Percentiles rank a stretch among this genome's conserved stretches.
phyloP scores from a whole-genome alignment of 306 rosid species.

The Bauhinia variegata region DNA sequence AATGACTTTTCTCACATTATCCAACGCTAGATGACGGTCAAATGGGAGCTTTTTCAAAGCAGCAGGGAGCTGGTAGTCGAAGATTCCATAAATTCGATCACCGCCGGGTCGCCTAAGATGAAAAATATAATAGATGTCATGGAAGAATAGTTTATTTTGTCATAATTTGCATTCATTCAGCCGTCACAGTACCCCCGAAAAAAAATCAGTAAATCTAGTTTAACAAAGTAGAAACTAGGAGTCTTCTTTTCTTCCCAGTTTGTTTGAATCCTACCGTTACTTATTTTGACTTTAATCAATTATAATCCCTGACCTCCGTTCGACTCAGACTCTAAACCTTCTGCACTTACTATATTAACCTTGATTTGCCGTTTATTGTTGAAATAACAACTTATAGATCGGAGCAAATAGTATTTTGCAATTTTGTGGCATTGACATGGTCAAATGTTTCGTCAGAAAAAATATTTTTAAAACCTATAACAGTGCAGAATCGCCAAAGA shows the following conservation, averaged over 20 bases:
- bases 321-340: not conserved
- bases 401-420: not conserved
- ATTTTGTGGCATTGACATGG: not conserved
- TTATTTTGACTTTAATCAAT: no score
- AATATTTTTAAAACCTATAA: not conserved
- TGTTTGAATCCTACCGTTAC: no score
- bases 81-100: conserved; percentile 81
- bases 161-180: not conserved
- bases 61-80: conserved; percentile 95
- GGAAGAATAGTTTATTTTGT: not conserved
- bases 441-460: not conserved
- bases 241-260: not conserved
- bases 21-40: conserved; percentile 84
- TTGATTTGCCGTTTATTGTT: not conserved
- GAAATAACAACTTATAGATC: not conserved
- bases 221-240: not conserved
- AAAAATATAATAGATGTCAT: not conserved
- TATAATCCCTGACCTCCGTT: not conserved
- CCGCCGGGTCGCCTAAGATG: conserved; percentile 85
- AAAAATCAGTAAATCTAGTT: not conserved
- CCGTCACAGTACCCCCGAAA: not conserved
- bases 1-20: conserved; percentile 84
- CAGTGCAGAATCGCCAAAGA: not conserved
- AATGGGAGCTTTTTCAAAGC: conserved; percentile 96
- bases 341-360: not conserved